These are phyloP conservation scores for Austroboletus niveus DNA, from an alignment of 1,284 basidiomycete species.

Conservation along the genomic window DNA sequence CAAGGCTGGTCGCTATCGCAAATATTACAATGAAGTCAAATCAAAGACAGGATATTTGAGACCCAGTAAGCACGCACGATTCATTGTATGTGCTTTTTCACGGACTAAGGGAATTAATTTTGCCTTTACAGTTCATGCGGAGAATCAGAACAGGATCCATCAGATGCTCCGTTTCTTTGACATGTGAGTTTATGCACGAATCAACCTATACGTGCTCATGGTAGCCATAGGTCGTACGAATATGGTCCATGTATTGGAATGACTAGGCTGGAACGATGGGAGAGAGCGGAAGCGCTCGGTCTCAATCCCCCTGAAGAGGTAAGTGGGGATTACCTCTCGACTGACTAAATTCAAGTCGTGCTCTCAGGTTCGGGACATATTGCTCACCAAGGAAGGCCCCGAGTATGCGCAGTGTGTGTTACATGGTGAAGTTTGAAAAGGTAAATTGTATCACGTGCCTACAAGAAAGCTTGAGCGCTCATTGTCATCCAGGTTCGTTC, in stretches of 20 bases:
- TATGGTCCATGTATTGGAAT: conserved; percentile 88
- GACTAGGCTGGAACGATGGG: conserved; percentile 83
- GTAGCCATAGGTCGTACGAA: conserved; percentile 57
- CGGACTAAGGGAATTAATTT: neutral
- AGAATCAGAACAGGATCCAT: conserved; percentile 61
- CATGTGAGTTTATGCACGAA: conserved; percentile 43
- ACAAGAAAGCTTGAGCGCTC: neutral
- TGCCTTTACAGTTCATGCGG: conserved; percentile 51
- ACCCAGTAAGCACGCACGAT: conserved; percentile 51
- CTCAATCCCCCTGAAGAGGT: conserved; percentile 85
- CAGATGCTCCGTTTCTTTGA: conserved; percentile 82
- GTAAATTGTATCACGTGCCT: neutral
- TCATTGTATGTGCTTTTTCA: neutral
- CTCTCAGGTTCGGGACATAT: conserved; percentile 70
- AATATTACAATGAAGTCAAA: conserved; percentile 41
- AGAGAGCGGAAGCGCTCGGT: conserved; percentile 79
- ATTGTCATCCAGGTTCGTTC: neutral
- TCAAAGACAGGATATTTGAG: conserved; percentile 53
- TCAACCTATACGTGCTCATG: conserved; percentile 1
- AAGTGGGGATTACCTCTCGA: neutral
- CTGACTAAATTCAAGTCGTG: neutral
- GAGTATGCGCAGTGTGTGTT: conserved; percentile 52
- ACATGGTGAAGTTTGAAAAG: conserved; percentile 40
- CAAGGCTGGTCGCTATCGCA: conserved; percentile 51
- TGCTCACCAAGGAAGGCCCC: conserved; percentile 54